phyloP scores from a whole-genome alignment of 1,284 basidiomycete genomes.

The Sporisorium exsertum region DNA sequence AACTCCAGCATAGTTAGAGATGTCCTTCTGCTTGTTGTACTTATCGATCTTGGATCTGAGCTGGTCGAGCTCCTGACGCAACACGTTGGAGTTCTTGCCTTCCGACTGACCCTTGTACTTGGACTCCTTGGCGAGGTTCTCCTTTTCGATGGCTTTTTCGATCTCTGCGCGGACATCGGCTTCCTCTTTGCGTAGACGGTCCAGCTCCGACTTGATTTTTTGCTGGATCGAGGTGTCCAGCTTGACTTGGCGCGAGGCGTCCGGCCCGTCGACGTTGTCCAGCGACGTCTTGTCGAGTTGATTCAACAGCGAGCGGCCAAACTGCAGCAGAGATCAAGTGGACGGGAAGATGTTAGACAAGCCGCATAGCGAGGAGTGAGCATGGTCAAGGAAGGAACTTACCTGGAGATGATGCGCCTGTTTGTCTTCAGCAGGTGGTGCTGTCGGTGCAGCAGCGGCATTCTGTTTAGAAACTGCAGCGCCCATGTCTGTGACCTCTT shows the following conservation, averaged over 20 bases:
- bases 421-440: slow-evolving; percentile 46
- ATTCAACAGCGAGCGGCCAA: slow-evolving; percentile 55
- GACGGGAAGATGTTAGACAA: neutral
- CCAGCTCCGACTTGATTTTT: slow-evolving; percentile 64
- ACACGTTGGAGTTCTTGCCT: slow-evolving; percentile 59
- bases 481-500: slow-evolving; percentile 28
- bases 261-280: slow-evolving; percentile 45
- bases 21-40: slow-evolving; percentile 75
- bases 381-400: slow-evolving; percentile 1
- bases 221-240: slow-evolving; percentile 62
- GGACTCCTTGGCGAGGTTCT: slow-evolving; percentile 56
- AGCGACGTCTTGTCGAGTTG: slow-evolving; percentile 50
- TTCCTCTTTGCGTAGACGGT: slow-evolving; percentile 61
- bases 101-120: slow-evolving; percentile 54
- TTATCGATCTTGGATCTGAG: slow-evolving; percentile 77
- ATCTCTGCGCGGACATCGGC: slow-evolving; percentile 61
- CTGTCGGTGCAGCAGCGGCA: slow-evolving; percentile 28
- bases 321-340: slow-evolving; percentile 15
- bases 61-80: slow-evolving; percentile 62
- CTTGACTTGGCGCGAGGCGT: slow-evolving; percentile 50
- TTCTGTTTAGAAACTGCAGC: slow-evolving; percentile 52
- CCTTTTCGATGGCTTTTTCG: slow-evolving; percentile 64
- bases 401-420: slow-evolving; percentile 47
- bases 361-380: neutral
- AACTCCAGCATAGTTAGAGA: slow-evolving; percentile 75